These are phyloP conservation scores for Rhodotorula sp. DNA, from an alignment of 1,284 basidiomycete genomes.

Conservation along the genomic window DNA sequence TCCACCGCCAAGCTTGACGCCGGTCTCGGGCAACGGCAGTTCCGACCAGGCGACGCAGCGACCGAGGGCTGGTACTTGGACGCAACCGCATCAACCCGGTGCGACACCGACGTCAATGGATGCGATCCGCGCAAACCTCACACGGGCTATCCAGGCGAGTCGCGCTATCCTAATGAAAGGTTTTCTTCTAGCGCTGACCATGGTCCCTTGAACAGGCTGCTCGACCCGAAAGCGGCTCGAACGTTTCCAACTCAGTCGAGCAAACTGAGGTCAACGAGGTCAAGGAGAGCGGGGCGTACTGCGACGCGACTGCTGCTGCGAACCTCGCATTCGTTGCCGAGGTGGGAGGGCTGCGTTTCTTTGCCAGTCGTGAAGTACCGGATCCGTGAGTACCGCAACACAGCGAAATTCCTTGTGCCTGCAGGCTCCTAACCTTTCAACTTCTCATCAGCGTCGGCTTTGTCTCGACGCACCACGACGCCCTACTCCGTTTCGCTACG, in stretches of 20 bases:
- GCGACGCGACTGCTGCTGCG: slow-evolving; percentile 48
- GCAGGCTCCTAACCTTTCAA: not conserved
- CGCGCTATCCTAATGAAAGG: not conserved
- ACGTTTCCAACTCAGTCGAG: slow-evolving; percentile 47
- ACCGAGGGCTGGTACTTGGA: not conserved
- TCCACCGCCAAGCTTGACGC: slow-evolving; percentile 22
- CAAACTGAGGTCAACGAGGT: slow-evolving; percentile 48
- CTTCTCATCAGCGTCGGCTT: slow-evolving; percentile 41
- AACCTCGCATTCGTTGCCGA: slow-evolving; percentile 50
- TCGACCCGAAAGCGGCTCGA: slow-evolving; percentile 48
- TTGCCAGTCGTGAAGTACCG: slow-evolving; percentile 44
- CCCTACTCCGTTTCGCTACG: slow-evolving; percentile 47
- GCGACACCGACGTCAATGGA: slow-evolving; percentile 30
- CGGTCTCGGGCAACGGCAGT: not conserved
- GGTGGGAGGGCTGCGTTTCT: slow-evolving; percentile 50
- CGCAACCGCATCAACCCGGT: not conserved
- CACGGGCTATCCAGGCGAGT: slow-evolving; percentile 31
- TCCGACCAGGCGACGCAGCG: not conserved
- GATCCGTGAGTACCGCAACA: slow-evolving; percentile 12
- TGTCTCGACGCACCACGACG: slow-evolving; percentile 44
- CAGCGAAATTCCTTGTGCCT: too few relatives aligned
- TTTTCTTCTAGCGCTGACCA: not conserved
- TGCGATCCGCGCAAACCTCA: slow-evolving; percentile 33
- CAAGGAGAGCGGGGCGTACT: slow-evolving; percentile 50
- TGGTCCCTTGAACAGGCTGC: slow-evolving; percentile 44